A percentile compares a stretch with the other conserved stretches of the same genome.
phyloP scores from a whole-genome alignment of 2,329 filamentous ascomycete species.

The Verticillium nonalfalfae region DNA sequence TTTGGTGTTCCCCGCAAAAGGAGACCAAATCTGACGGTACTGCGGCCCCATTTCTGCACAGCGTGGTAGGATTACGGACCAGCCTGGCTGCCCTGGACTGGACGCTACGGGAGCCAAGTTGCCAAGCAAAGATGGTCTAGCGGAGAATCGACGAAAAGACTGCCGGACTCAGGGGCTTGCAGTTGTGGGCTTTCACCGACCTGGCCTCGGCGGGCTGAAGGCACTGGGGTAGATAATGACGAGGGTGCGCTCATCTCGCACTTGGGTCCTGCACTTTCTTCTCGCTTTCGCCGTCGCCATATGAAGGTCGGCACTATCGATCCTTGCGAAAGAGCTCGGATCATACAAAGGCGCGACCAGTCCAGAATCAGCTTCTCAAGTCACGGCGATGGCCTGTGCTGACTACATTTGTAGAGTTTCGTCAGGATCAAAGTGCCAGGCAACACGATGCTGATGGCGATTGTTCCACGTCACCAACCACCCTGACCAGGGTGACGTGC shows the following conservation, averaged over 20 bases:
- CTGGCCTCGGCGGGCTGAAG: constrained; percentile 4
- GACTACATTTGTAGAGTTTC: not conserved
- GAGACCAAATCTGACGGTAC: not conserved
- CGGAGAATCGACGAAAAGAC: not conserved
- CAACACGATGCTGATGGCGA: not conserved
- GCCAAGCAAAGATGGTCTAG: not conserved
- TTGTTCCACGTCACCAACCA: not conserved
- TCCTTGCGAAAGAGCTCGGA: not conserved
- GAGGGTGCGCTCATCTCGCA: constrained; percentile 6
- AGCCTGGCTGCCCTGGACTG: not conserved
- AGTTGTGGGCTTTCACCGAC: constrained; percentile 13
- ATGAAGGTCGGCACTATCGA: not conserved
- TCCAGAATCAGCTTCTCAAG: constrained; percentile 1
- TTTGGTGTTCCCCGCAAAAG: not conserved
- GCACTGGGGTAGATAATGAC: constrained; percentile 10
- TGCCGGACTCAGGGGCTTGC: not conserved
- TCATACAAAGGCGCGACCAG: not conserved
- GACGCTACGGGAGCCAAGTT: not conserved
- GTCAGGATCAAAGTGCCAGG: not conserved
- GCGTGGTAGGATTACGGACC: not conserved
- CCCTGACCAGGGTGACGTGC: not conserved
- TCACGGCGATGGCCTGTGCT: not conserved
- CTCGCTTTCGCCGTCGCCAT: not conserved
- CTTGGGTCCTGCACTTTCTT: not conserved
- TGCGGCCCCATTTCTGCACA: not conserved